Percentiles rank a stretch among this genome's conserved stretches.
Conservation (phyloP, 2,329 filamentous ascomycete genomes). For the Talaromyces sp. region DNA sequence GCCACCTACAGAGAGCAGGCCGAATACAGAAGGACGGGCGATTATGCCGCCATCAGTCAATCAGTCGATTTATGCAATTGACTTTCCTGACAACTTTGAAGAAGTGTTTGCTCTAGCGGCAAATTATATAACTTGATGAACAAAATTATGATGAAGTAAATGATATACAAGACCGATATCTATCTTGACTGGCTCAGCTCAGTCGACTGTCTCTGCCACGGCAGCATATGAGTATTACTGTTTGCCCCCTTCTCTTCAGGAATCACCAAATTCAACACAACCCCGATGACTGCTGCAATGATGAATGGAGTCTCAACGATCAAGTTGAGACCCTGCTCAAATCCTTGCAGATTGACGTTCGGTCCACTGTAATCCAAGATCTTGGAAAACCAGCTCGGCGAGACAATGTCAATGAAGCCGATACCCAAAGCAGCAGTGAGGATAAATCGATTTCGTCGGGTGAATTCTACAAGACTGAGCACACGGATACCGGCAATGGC, state of each 20-base stretch:
- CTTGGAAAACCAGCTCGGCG: constrained; percentile 63
- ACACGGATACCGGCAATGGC: constrained; percentile 75
- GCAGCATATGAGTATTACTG: constrained; percentile 1
- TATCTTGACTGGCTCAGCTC: not conserved
- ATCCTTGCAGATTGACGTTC: constrained; percentile 66
- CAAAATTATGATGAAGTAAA: not conserved
- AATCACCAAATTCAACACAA: constrained; percentile 27
- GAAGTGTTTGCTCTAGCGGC: constrained; percentile 12
- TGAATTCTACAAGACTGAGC: constrained; percentile 67
- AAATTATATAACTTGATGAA: constrained; percentile 12
- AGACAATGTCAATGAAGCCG: constrained; percentile 66
- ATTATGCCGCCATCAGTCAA: not conserved
- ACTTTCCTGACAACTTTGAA: constrained; percentile 13
- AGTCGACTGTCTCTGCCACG: constrained; percentile 2
- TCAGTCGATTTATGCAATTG: not conserved
- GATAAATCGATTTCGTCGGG: constrained; percentile 76
- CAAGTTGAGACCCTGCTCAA: constrained; percentile 41
- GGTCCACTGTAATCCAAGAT: constrained; percentile 69
- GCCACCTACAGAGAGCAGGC: not conserved
- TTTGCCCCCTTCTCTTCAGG: constrained; percentile 6
- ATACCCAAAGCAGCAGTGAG: constrained; percentile 70
- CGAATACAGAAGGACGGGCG: not conserved
- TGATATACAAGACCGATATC: not conserved
- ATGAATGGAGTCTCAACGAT: constrained; percentile 32
- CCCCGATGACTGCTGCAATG: constrained; percentile 29